Evolutionary conservation across 352 stramenopile genomes (phyloP).

Genomic region (Peronospora belbahrii): DNA sequence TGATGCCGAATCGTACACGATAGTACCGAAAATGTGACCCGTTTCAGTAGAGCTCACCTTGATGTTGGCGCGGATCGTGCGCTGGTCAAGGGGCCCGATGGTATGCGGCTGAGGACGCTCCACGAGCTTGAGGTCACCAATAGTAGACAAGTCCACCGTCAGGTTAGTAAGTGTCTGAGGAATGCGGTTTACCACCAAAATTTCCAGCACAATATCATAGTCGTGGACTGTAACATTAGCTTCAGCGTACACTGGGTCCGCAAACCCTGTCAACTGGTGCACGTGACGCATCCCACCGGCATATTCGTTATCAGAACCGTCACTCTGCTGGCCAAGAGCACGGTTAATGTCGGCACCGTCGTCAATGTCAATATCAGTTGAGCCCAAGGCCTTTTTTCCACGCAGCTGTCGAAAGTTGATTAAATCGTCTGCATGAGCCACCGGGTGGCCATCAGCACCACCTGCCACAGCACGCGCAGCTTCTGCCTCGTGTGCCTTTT

Average conservation of each 20-base stretch:
- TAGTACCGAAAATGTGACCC: conserved; percentile 99
- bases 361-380: conserved; percentile 96
- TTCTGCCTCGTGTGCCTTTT: conserved; percentile 64
- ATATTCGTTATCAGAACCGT: conserved; percentile 69
- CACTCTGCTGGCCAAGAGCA: conserved; percentile 85
- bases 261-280: conserved; percentile 98
- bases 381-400: conserved; percentile 87
- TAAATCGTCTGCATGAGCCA: conserved; percentile 89
- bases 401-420: conserved; percentile 97
- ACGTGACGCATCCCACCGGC: conserved; percentile 92
- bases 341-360: conserved; percentile 94
- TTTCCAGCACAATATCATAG: conserved; percentile 99
- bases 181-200: conserved; percentile 98
- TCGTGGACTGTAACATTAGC: conserved; percentile 99
- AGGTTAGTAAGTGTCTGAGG: conserved; percentile 97
- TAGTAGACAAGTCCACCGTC: conserved; percentile 97
- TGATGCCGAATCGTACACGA: conserved; percentile 96
- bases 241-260: conserved; percentile 99
- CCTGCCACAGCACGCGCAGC: conserved; percentile 28
- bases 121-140: conserved; percentile 99
- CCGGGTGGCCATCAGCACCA: conserved; percentile 42
- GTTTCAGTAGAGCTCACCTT: conserved; percentile 99
- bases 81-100: conserved; percentile 95
- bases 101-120: conserved; percentile 96
- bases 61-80: conserved; percentile 96